Base-by-base conservation (phyloP, 805 yeast genomes). In the Saccharomycopsis guyanensis region DNA sequence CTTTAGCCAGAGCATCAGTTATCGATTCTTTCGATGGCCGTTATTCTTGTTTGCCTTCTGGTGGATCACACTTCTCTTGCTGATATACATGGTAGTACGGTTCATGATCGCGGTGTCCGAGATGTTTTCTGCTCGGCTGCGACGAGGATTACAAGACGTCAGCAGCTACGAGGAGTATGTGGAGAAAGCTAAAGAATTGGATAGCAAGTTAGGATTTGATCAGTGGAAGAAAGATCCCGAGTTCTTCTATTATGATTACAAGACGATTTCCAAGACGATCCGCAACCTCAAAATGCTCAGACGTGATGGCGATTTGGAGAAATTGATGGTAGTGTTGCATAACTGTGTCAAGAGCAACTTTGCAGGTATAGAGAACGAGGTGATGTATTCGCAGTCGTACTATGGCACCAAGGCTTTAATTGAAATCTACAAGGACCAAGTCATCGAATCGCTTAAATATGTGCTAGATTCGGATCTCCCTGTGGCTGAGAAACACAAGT, bases 361-460 rank as follows among this genome's bases (percentile, higher is more conserved):
- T 64, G 88, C 87, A 2, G 93, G 93, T 1, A 78, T 78, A 2
- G 91, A 83, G 58, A 82, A 82, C 56, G 74, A 85, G 29, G 70
- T 74, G 46, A 65, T 84, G 22, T 85, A 83, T 56, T 78, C 86
- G 3, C 88, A 83, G 60, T 67, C 85, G 39, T 81, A 83, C 59
- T 82, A 76, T 56, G 93, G 93, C 8, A 82, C 94, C 0, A 84
- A 84, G 57, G 57, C 66, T 6, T 58, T 81, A 20, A 77, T 84
- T 25, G 73, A 71, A 31, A 66, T 66, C 39, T 82, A 78, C 61
- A 73, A 78, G 45, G 54, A 57, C 0, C 78, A 78, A 55, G 79
- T 81, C 6, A 68, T 70, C 1, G 55, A 60, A 29, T 66, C 80
- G 16, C 59, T 83, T 4, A 61, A 75, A 12, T 58, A 59, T 24